These are phyloP conservation scores for Boletus sp. DNA, from an alignment of 1,284 basidiomycete species.

Conservation along the genomic window DNA sequence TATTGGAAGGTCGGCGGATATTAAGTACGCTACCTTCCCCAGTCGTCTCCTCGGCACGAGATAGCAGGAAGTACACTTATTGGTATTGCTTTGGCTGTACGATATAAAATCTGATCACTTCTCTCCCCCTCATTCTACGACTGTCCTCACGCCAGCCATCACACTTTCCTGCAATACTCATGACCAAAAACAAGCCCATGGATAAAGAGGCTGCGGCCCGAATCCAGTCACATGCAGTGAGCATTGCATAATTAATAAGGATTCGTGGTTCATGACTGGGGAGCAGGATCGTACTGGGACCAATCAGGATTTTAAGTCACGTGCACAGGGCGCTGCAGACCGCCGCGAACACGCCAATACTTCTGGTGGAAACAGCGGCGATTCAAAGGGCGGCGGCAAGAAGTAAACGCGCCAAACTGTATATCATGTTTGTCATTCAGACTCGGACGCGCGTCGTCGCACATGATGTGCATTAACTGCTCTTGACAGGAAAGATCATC, in stretches of 20 bases:
- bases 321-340: constrained; percentile 9
- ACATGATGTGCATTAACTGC: background rate
- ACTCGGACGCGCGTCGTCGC: background rate
- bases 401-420: constrained; percentile 2
- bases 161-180: background rate
- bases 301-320: constrained; percentile 13
- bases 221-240: constrained; percentile 16
- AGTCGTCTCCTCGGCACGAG: background rate
- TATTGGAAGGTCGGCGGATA: background rate
- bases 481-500: background rate
- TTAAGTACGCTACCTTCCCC: background rate
- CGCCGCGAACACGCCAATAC: constrained; percentile 2
- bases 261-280: background rate
- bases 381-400: background rate
- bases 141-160: background rate
- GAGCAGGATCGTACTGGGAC: constrained; percentile 3
- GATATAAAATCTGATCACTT: constrained; percentile 4
- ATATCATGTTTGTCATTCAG: background rate
- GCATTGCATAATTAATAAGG: background rate
- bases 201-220: constrained; percentile 8
- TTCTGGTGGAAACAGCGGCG: background rate
- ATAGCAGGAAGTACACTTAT: background rate
- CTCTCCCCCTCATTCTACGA: background rate
- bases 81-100: background rate
- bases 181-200: constrained; percentile 10